These are phyloP conservation scores for Solanum ossicruentum DNA, from an alignment of 257 asterid genomes.

Conservation along the genomic window DNA sequence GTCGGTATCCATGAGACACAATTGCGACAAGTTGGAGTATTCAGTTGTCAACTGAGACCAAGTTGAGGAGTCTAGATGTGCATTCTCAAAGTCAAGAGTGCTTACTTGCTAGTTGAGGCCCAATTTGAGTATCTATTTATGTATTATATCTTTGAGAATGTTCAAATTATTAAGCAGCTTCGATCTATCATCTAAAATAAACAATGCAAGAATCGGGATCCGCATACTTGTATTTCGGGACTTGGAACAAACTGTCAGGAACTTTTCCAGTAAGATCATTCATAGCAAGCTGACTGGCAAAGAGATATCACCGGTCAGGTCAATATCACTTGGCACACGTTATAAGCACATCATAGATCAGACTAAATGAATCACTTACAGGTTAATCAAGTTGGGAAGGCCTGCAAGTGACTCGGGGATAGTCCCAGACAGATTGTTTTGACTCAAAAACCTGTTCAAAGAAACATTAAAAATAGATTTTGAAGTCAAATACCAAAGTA, in stretches of 20 bases:
- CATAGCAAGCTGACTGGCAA: constrained; percentile 72
- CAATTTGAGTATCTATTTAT: neutral
- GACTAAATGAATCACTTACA: constrained; percentile 36
- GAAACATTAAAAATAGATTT: neutral
- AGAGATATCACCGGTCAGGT: neutral
- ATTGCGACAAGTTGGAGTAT: neutral
- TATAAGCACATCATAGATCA: neutral
- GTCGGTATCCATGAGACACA: neutral
- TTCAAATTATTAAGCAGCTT: neutral
- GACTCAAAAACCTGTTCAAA: constrained; percentile 53
- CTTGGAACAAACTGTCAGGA: constrained; percentile 55
- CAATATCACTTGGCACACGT: neutral
- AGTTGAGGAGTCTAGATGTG: neutral
- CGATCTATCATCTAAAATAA: neutral
- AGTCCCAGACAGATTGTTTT: constrained; percentile 61
- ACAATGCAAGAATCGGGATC: neutral
- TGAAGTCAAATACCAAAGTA: neutral
- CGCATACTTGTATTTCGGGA: constrained; percentile 29
- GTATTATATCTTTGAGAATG: neutral
- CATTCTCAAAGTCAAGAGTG: neutral
- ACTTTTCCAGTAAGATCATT: constrained; percentile 62
- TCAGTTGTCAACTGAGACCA: neutral
- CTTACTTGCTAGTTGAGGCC: neutral
- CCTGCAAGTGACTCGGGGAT: constrained; percentile 71
- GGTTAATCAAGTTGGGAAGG: constrained; percentile 40